phyloP scores from a whole-genome alignment of 2,329 filamentous ascomycete species.

The Scedosporium boydii region DNA sequence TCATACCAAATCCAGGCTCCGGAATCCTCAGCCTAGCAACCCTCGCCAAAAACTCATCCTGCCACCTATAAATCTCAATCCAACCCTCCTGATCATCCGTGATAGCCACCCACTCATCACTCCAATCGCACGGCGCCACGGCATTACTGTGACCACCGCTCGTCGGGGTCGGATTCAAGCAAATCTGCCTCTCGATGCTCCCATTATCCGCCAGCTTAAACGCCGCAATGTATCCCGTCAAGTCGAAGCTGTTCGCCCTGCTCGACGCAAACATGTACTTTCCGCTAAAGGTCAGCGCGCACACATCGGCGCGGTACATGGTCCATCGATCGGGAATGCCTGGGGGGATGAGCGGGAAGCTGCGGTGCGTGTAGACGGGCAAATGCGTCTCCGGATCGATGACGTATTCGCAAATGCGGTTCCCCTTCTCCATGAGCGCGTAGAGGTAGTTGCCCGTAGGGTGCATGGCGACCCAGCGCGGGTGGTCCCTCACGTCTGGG shows the following conservation, averaged over 20 bases:
- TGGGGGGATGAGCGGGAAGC: slow-evolving; percentile 71
- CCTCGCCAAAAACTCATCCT: slow-evolving; percentile 67
- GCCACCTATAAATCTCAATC: slow-evolving; percentile 81
- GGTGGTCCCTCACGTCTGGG: slow-evolving; percentile 63
- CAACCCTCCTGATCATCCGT: slow-evolving; percentile 84
- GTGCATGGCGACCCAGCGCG: slow-evolving; percentile 81
- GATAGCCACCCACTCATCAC: slow-evolving; percentile 80
- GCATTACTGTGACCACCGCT: slow-evolving; percentile 85
- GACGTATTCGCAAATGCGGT: slow-evolving; percentile 71
- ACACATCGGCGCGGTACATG: slow-evolving; percentile 82
- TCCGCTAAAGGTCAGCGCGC: slow-evolving; percentile 58
- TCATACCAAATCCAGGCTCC: slow-evolving; percentile 91
- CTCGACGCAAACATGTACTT: slow-evolving; percentile 76
- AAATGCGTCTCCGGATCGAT: slow-evolving; percentile 64
- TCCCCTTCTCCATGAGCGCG: slow-evolving; percentile 83
- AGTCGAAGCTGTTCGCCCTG: slow-evolving; percentile 64
- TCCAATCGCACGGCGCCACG: slow-evolving; percentile 74
- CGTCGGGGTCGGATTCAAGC: slow-evolving; percentile 74
- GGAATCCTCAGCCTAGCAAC: slow-evolving; percentile 69
- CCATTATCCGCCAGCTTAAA: slow-evolving; percentile 63
- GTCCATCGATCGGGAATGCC: slow-evolving; percentile 46
- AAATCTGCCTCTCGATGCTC: slow-evolving; percentile 67
- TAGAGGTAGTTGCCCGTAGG: slow-evolving; percentile 71
- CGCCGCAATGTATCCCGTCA: slow-evolving; percentile 75
- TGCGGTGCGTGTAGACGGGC: slow-evolving; percentile 68